These are phyloP conservation scores for Pyrus communis DNA, from an alignment of 306 rosid species.

Conservation along the genomic window DNA sequence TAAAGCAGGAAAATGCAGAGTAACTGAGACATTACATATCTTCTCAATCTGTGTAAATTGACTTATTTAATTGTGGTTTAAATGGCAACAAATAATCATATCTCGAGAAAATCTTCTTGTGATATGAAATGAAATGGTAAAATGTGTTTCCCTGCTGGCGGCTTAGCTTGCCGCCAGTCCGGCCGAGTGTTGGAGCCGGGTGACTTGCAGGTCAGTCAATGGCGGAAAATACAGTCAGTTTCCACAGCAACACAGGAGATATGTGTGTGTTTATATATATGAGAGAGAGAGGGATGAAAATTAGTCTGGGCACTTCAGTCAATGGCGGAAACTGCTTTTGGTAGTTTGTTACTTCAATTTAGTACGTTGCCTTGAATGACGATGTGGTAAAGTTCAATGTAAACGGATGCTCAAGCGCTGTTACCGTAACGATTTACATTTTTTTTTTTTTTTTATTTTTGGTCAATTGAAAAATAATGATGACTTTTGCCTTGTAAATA, in stretches of 20 bases:
- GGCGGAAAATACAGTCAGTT: slow-evolving; percentile 31
- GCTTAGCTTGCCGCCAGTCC: slow-evolving; percentile 36
- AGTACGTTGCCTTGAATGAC: neutral
- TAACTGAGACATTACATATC: neutral
- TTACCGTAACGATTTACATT: neutral
- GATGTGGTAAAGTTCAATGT: neutral
- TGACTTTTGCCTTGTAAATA: neutral
- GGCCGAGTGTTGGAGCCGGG: slow-evolving; percentile 5
- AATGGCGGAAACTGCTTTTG: neutral
- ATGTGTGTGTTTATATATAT: no score
- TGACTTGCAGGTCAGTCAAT: slow-evolving; percentile 38
- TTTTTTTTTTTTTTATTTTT: neutral
- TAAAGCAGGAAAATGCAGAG: slow-evolving; percentile 1
- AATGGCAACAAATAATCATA: slow-evolving; percentile 12
- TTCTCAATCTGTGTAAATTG: slow-evolving; percentile 27
- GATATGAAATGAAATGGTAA: slow-evolving; percentile 22
- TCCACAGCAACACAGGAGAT: neutral
- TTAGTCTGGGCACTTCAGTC: neutral
- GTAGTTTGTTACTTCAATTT: neutral
- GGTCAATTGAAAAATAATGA: neutral
- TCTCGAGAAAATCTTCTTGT: slow-evolving; percentile 34
- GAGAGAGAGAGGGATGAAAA: neutral
- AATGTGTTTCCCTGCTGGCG: neutral
- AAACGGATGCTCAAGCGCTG: neutral
- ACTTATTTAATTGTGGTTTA: slow-evolving; percentile 16